Conservation (phyloP, 1,284 basidiomycete genomes). For the Tausonia pullulans region DNA sequence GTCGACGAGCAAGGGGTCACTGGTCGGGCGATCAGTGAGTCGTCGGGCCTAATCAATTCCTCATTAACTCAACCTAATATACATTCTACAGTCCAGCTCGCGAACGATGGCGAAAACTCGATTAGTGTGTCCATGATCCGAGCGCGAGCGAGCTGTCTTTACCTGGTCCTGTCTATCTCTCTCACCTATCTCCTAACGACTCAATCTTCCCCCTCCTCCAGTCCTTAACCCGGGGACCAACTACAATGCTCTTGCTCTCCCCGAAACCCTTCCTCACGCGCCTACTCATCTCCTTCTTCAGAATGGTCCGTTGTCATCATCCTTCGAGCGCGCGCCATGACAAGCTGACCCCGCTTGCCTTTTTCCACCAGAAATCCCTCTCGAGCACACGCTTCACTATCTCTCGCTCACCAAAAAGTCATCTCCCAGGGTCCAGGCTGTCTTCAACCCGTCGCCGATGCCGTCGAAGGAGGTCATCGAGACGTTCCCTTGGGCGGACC, state of each 20-base stretch:
- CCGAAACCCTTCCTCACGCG: constrained; percentile 18
- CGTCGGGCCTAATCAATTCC: no score
- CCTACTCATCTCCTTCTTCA: constrained; percentile 43
- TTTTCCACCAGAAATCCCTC: constrained; percentile 37
- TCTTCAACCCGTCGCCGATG: constrained; percentile 50
- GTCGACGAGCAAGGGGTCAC: constrained; percentile 31
- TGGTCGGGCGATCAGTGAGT: constrained; percentile 35
- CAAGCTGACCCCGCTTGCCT: no score
- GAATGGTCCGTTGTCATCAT: constrained; percentile 26
- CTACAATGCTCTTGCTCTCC: constrained; percentile 4
- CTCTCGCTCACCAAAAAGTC: constrained; percentile 22
- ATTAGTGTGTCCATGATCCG: constrained; percentile 28
- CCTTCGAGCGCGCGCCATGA: no score
- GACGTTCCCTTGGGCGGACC: constrained; percentile 37
- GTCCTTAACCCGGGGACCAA: constrained; percentile 37
- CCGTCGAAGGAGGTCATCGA: constrained; percentile 32
- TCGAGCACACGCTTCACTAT: constrained; percentile 37
- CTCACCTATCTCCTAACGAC: no score
- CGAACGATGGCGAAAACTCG: constrained; percentile 37
- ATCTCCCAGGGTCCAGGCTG: constrained; percentile 23
- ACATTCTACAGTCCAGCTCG: constrained; percentile 29
- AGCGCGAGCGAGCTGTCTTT: neutral
- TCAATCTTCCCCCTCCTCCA: constrained; percentile 13
- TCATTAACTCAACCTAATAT: no score
- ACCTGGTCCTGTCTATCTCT: neutral